These are phyloP conservation scores for Vaccinium vitisidaea DNA, from an alignment of 148 eudicot genomes.

Conservation along the genomic window DNA sequence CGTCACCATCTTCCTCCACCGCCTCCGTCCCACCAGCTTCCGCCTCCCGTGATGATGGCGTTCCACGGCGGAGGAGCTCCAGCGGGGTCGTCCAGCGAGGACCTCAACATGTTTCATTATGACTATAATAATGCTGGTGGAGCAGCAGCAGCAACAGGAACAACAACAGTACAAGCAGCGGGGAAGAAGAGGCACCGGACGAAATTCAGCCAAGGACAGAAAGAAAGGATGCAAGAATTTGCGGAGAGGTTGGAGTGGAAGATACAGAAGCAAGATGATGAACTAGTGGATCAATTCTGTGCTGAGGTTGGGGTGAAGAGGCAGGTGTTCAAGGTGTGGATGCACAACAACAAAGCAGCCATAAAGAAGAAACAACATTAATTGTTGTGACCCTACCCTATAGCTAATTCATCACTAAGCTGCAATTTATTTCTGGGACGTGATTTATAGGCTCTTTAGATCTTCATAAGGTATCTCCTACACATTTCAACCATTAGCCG, in stretches of 20 bases:
- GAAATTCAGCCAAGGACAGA: conserved; percentile 51
- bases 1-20: neutral
- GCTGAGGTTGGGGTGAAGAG: conserved; percentile 45
- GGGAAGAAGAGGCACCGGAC: conserved; percentile 49
- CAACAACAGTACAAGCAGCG: neutral
- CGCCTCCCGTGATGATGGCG: conserved; percentile 50
- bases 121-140: neutral
- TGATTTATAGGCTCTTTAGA: neutral
- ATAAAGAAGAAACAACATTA: conserved; percentile 37
- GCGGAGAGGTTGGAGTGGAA: conserved; percentile 54
- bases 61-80: conserved; percentile 48
- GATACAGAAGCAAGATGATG: conserved; percentile 56
- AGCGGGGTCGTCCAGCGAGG: conserved; percentile 77
- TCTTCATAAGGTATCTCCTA: neutral
- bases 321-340: conserved; percentile 66
- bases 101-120: conserved; percentile 38
- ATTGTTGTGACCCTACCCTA: neutral
- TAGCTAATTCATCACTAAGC: neutral
- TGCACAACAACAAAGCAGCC: conserved; percentile 63
- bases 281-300: conserved; percentile 40
- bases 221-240: conserved; percentile 48
- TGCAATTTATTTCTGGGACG: neutral
- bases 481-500: neutral
- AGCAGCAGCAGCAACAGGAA: neutral
- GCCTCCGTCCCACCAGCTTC: conserved; percentile 5